Evolutionary conservation across 2,329 filamentous ascomycete genomes (phyloP).

Genomic region (Neoscytalidium dimidiatum): DNA sequence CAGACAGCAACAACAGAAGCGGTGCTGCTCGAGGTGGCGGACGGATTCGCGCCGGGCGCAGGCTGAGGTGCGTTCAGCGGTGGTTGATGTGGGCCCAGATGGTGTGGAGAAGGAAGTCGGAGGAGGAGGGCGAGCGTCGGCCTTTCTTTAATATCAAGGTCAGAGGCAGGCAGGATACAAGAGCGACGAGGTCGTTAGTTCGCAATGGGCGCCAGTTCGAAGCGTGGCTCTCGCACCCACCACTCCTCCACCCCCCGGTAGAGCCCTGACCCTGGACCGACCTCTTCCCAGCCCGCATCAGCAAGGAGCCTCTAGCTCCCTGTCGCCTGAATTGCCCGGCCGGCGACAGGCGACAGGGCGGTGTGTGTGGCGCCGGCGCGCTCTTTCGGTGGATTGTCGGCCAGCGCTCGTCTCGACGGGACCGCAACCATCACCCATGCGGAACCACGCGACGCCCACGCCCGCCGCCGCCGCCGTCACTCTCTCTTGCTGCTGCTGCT

Average conservation of each 20-base stretch:
- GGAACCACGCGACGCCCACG: background rate
- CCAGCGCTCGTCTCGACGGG: constrained; percentile 8
- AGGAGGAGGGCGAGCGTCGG: constrained; percentile 2
- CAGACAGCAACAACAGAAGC: too few species aligned
- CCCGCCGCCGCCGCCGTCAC: background rate
- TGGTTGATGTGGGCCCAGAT: constrained; percentile 3
- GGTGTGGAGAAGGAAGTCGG: constrained; percentile 6
- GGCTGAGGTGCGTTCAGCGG: background rate
- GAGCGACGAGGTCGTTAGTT: background rate
- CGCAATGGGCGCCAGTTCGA: too few species aligned
- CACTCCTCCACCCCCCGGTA: too few species aligned
- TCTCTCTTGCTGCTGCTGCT: too few species aligned
- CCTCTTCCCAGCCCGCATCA: constrained; percentile 2
- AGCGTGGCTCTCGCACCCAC: too few species aligned
- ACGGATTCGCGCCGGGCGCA: background rate
- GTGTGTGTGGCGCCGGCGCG: too few species aligned
- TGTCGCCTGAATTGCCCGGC: too few species aligned
- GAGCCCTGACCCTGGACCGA: background rate
- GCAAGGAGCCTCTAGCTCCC: too few species aligned
- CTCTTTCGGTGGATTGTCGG: too few species aligned
- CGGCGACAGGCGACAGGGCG: too few species aligned
- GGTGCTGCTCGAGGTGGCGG: background rate
- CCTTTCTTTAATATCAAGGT: constrained; percentile 13
- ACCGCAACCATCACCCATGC: background rate
- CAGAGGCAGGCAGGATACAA: background rate